These are phyloP conservation scores for Benincasa hispida DNA, from an alignment of 306 rosid genomes.

Conservation along the genomic window DNA sequence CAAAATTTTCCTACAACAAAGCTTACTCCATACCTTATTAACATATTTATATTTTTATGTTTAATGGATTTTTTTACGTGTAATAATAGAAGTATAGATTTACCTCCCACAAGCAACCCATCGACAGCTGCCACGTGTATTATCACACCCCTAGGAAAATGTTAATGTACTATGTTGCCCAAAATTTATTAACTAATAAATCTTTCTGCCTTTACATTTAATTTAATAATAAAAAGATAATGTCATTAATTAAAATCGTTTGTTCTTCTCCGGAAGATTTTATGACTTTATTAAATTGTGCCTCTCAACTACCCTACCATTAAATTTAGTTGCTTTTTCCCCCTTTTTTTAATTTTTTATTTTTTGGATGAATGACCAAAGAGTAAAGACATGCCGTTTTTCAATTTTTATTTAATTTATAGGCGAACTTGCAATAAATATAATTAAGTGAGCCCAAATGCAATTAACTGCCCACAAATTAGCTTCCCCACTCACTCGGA, in stretches of 20 bases:
- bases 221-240: not conserved
- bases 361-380: not conserved
- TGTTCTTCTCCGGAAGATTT: not conserved
- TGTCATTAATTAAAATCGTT: not conserved
- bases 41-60: too few relatives aligned
- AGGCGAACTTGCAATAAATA: not conserved
- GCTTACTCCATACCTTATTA: too few relatives aligned
- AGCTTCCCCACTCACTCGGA: not conserved
- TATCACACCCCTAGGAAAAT: constrained; percentile 1
- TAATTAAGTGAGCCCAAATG: not conserved
- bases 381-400: not conserved
- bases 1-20: too few relatives aligned
- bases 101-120: not conserved
- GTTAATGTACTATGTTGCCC: too few relatives aligned
- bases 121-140: constrained; percentile 13
- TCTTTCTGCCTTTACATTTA: too few relatives aligned
- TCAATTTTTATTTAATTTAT: not conserved
- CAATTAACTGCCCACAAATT: not conserved
- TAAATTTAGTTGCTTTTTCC: not conserved
- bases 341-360: not conserved
- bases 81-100: too few relatives aligned
- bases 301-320: not conserved
- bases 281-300: not conserved
- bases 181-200: too few relatives aligned
- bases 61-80: too few relatives aligned